Percentiles rank a stretch among this genome's conserved stretches.
phyloP scores from a whole-genome alignment of 2,329 filamentous ascomycete genomes.

The Pseudocercospora cruenta region DNA sequence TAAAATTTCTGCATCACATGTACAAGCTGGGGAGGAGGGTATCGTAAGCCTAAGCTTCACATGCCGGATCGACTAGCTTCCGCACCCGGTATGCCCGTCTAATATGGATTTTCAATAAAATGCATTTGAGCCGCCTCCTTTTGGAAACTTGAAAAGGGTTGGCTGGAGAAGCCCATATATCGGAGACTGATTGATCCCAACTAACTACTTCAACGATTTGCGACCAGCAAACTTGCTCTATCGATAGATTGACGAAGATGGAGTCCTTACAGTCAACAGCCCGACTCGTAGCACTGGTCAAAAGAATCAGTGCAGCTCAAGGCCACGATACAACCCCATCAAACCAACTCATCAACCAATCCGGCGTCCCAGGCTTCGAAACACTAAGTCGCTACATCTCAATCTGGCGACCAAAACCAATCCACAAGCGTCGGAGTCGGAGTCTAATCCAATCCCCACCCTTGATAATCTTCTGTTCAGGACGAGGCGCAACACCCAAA shows the following conservation, averaged over 20 bases:
- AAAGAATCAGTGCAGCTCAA: neutral
- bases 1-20: neutral
- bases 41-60: neutral
- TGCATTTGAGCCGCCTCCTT: conserved; percentile 1
- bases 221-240: neutral
- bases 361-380: neutral
- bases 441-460: conserved; percentile 3
- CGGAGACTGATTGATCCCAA: neutral
- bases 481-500: neutral
- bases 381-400: neutral
- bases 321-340: neutral
- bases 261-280: neutral
- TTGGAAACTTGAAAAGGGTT: neutral
- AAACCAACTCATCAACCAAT: neutral
- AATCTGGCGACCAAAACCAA: neutral
- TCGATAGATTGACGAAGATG: neutral
- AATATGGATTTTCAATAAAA: neutral
- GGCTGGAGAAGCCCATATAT: neutral
- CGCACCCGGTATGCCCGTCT: neutral
- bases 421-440: neutral
- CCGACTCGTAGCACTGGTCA: neutral
- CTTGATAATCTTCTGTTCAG: conserved; percentile 3
- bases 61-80: neutral
- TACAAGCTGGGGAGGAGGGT: neutral
- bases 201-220: neutral